Conservation (phyloP, 2,329 filamentous ascomycete species). For the Chaetomium strumarium region DNA sequence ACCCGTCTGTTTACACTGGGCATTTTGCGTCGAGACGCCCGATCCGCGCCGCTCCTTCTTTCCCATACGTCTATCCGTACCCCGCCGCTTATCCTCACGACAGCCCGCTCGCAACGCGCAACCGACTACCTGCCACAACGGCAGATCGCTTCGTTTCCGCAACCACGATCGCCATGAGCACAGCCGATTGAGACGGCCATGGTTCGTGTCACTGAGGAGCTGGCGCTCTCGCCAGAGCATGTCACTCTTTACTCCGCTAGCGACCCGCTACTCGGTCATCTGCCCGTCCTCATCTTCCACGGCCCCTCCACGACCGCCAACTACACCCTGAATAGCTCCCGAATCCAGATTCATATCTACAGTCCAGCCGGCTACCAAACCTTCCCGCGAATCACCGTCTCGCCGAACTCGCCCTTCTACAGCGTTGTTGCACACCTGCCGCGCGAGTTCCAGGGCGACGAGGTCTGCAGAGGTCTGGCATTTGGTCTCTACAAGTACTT, state of each 20-base stretch:
- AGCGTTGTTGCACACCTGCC: slow-evolving; percentile 83
- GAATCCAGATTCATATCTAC: slow-evolving; percentile 91
- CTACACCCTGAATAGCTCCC: slow-evolving; percentile 79
- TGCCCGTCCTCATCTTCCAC: slow-evolving; percentile 85
- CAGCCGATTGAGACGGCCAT: slow-evolving; percentile 52
- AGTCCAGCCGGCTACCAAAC: slow-evolving; percentile 82
- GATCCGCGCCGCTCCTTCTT: not conserved
- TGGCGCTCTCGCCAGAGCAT: slow-evolving; percentile 72
- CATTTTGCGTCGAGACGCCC: not conserved
- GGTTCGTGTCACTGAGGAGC: slow-evolving; percentile 75
- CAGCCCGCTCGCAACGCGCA: not conserved
- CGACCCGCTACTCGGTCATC: slow-evolving; percentile 74
- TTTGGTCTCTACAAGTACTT: slow-evolving; percentile 96
- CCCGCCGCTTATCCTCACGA: not conserved
- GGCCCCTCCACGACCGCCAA: slow-evolving; percentile 86
- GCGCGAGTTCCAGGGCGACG: slow-evolving; percentile 91
- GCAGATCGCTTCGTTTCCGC: not conserved
- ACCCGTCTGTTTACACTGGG: not conserved
- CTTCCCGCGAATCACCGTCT: slow-evolving; percentile 86
- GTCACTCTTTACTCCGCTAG: slow-evolving; percentile 84
- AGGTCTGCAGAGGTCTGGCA: slow-evolving; percentile 82
- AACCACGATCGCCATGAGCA: slow-evolving; percentile 32
- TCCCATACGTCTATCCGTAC: not conserved
- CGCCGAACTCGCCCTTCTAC: slow-evolving; percentile 87
- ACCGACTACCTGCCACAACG: not conserved